Evolutionary conservation across 371 early-diverging fungal genomes (phyloP), one percentile per base, ranked within the genome.

Genomic region (Saksenaea vasiformis): DNA sequence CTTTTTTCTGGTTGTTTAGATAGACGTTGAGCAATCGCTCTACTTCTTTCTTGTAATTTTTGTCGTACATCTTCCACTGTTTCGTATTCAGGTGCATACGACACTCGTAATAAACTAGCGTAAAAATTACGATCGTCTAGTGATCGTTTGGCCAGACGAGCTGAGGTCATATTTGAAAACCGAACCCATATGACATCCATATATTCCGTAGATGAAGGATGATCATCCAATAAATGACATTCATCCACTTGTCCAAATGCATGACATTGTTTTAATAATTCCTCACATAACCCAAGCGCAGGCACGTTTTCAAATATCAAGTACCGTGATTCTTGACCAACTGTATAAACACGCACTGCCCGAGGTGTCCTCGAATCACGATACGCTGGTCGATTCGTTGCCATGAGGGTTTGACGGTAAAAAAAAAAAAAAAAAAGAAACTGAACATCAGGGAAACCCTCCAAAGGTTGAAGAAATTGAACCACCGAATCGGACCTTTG

Each of bases 251-350:
- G 15, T 35, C 84, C 86, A 73, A 67, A 74, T 9, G 38, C n/a
- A 13, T 56, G 26, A 63, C 72, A 78, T 31, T 65, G 38, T 14
- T 71, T 56, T 5, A 82, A 4, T 4, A 85, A 58, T 17, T 83
- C 69, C 8, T 80, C 61, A 5, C 47, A 56, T 5, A 78, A 27
- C 22, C 72, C 74, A 2, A 82, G 56, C 5, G 73, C 67, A 8
- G 86, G 82, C 1, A 85, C 67, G 27, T 84, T 82, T 38, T 82
- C 80, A 22, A 82, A 44, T 35, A 84, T 58, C 11, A 85, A 34
- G 63, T 83, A 79, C 8, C 82, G 73, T 9, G 86, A 85, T 58
- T 85, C 86, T 58, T 85, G 81, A 17, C 79, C 70, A 41, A 84
- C 70, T 0, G 83, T 79, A 59, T 82, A 85, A 1, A 82, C 82